Percentiles rank a stretch among this genome's conserved stretches.
phyloP scores from a whole-genome alignment of 2,329 filamentous ascomycete genomes.

The Arachnopeziza araneosa region DNA sequence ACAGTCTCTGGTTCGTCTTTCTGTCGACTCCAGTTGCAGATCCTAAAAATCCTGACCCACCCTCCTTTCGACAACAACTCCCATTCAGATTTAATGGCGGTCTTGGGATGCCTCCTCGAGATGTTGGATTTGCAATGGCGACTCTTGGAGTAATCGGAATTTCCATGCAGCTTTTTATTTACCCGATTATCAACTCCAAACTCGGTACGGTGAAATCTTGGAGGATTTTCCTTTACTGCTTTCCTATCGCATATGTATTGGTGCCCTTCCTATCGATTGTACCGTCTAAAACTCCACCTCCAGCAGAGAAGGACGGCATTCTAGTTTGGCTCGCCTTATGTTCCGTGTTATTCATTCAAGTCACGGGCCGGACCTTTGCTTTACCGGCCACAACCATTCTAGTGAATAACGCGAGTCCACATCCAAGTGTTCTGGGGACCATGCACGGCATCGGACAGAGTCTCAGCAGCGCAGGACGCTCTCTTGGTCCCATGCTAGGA shows the following conservation, averaged over 20 bases:
- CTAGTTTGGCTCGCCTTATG: slow-evolving; percentile 24
- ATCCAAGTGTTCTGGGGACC: slow-evolving; percentile 52
- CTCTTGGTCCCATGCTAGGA: slow-evolving; percentile 54
- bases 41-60: slow-evolving; percentile 10
- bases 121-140: slow-evolving; percentile 73
- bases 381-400: slow-evolving; percentile 53
- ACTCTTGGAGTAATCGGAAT: slow-evolving; percentile 74
- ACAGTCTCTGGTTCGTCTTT: slow-evolving; percentile 57
- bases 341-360: slow-evolving; percentile 54
- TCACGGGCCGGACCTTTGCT: slow-evolving; percentile 66
- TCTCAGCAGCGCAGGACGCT: slow-evolving; percentile 51
- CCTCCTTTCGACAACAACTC: slow-evolving; percentile 8
- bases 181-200: slow-evolving; percentile 59
- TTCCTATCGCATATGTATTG: slow-evolving; percentile 63
- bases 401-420: slow-evolving; percentile 56
- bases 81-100: slow-evolving; percentile 56
- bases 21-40: slow-evolving; percentile 50
- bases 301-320: slow-evolving; percentile 25
- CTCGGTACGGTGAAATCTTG: slow-evolving; percentile 66
- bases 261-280: slow-evolving; percentile 68
- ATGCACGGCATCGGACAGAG: slow-evolving; percentile 54
- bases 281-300: slow-evolving; percentile 36
- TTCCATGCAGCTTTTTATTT: slow-evolving; percentile 63
- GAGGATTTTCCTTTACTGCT: slow-evolving; percentile 62
- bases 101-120: slow-evolving; percentile 63